phyloP scores from a whole-genome alignment of 75 land plant species.

The Pinus tabuliformis region DNA sequence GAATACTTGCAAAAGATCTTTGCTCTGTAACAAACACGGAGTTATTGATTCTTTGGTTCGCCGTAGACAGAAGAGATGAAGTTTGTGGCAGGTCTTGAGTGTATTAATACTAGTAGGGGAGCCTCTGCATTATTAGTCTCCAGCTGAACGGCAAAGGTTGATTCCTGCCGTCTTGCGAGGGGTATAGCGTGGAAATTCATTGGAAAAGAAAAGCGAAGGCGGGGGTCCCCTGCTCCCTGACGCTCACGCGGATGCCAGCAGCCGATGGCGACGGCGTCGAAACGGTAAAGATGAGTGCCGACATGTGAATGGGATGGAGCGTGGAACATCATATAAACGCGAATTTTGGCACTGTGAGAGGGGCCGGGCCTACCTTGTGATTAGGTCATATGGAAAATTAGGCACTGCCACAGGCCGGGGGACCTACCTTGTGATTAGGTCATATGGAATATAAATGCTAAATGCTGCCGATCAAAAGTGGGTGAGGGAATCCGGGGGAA shows the following conservation, averaged over 20 bases:
- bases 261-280: no score
- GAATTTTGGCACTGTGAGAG: not conserved
- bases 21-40: no score
- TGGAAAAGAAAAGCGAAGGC: no score
- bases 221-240: not conserved
- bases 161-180: not conserved
- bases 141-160: not conserved
- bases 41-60: no score
- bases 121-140: no score
- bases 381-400: not conserved
- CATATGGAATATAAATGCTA: not conserved
- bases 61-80: no score
- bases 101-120: no score
- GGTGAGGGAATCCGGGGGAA: not conserved
- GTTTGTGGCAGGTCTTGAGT: no score
- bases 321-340: not conserved
- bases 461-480: not conserved
- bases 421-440: not conserved
- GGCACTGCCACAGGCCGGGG: not conserved
- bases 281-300: not conserved
- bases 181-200: not conserved
- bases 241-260: not conserved
- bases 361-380: not conserved
- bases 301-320: not conserved
- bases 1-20: no score